Evolutionary conservation across 2,329 filamentous ascomycete species (phyloP).

Genomic region (Annulohypoxylon truncatum): DNA sequence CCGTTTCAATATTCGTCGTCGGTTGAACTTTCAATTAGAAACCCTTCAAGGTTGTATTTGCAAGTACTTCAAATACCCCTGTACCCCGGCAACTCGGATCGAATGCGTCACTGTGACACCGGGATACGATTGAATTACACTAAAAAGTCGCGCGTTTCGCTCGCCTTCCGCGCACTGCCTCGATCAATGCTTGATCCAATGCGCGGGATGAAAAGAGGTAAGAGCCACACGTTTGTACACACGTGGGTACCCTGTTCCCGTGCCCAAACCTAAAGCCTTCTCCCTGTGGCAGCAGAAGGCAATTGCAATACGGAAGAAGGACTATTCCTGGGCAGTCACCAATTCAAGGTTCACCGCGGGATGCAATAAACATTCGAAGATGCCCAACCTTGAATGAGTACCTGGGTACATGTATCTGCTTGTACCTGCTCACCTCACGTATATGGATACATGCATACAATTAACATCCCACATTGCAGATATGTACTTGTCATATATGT

Average conservation of each 20-base stretch:
- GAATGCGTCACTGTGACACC: constrained; percentile 32
- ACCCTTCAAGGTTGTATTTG: neutral
- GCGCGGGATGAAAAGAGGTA: neutral
- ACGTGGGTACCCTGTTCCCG: neutral
- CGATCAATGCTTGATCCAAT: neutral
- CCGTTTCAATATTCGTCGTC: neutral
- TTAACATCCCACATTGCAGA: neutral
- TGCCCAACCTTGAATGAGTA: constrained; percentile 5
- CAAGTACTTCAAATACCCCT: neutral
- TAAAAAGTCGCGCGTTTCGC: neutral
- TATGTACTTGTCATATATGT: neutral
- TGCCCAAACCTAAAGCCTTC: neutral
- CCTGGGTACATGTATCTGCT: neutral
- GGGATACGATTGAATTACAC: neutral
- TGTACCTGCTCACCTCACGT: neutral
- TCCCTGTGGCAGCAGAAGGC: neutral
- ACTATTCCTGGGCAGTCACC: neutral
- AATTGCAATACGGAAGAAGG: neutral
- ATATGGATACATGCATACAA: neutral
- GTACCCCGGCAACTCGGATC: neutral
- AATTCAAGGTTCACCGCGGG: neutral
- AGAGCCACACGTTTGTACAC: neutral
- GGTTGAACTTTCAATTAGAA: neutral
- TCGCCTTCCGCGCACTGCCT: neutral
- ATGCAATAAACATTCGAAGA: neutral